A percentile compares a stretch with the other conserved stretches of the same genome.
Conservation (phyloP, 768 basidiomycete species). For the Leucosporidium creatinivorum region DNA sequence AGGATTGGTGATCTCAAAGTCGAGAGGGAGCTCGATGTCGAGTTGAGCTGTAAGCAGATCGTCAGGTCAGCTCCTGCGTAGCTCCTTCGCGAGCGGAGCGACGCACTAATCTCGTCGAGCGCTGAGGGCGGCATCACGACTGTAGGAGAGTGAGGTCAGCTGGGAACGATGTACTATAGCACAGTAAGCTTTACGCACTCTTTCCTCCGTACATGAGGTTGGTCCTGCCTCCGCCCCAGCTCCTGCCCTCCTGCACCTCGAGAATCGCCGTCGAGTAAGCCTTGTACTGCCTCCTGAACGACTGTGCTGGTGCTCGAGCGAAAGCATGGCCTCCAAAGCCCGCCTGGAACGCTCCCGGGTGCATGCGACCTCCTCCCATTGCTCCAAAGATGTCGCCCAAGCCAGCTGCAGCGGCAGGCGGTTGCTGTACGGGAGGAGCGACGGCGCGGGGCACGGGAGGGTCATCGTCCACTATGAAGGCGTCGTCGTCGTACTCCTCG, state of each 20-base stretch:
- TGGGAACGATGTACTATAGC: background rate
- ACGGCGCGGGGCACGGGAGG: background rate
- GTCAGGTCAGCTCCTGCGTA: background rate
- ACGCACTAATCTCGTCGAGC: conserved; percentile 66
- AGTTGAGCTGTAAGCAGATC: conserved; percentile 50
- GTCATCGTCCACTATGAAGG: conserved; percentile 17
- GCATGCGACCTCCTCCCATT: conserved; percentile 16
- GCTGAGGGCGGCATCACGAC: conserved; percentile 98
- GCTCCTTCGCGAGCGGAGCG: background rate
- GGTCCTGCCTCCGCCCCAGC: conserved; percentile 57
- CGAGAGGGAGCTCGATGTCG: conserved; percentile 88
- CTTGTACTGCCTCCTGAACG: conserved; percentile 80
- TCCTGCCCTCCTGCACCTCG: conserved; percentile 36
- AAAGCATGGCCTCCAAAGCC: conserved; percentile 34
- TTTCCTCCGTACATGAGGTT: conserved; percentile 97
- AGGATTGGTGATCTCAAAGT: conserved; percentile 92
- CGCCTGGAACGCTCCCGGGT: conserved; percentile 30
- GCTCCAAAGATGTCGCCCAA: background rate
- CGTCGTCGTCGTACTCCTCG: conserved; percentile 22
- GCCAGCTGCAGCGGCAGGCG: background rate
- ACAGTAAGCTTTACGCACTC: conserved; percentile 53
- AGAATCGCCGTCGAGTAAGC: conserved; percentile 43
- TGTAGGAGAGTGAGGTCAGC: conserved; percentile 39
- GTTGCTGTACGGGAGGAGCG: background rate
- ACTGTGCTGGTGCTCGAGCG: conserved; percentile 50